phyloP scores from a whole-genome alignment of 2,329 filamentous ascomycete genomes.

The Albifimbria verrucaria region DNA sequence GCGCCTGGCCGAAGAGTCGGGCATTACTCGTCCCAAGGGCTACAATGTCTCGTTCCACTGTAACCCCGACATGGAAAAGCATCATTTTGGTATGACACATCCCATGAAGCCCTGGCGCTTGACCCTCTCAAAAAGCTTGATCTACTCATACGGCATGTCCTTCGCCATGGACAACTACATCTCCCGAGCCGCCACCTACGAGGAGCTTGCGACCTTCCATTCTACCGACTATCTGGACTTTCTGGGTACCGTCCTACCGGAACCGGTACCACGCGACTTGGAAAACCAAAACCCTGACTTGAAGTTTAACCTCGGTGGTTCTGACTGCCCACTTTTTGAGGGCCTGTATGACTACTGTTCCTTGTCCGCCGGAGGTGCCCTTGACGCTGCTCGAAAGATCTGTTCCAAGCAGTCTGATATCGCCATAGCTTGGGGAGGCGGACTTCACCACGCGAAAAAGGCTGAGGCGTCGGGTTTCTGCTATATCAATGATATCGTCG shows the following conservation, averaged over 20 bases:
- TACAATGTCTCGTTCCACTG: slow-evolving; percentile 94
- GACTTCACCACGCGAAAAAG: slow-evolving; percentile 94
- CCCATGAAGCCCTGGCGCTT: slow-evolving; percentile 99
- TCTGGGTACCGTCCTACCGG: slow-evolving; percentile 67
- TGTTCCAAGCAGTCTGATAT: slow-evolving; percentile 86
- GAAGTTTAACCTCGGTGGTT: slow-evolving; percentile 82
- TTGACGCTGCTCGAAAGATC: slow-evolving; percentile 88
- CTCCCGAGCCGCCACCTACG: slow-evolving; percentile 76
- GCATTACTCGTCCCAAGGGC: slow-evolving; percentile 75
- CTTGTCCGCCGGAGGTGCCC: slow-evolving; percentile 83
- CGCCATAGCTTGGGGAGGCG: slow-evolving; percentile 96
- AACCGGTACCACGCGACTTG: slow-evolving; percentile 60
- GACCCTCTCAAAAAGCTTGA: slow-evolving; percentile 90
- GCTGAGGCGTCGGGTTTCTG: slow-evolving; percentile 93
- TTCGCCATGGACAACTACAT: slow-evolving; percentile 95
- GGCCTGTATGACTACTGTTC: slow-evolving; percentile 94
- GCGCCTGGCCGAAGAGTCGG: slow-evolving; percentile 56
- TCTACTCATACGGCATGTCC: slow-evolving; percentile 93
- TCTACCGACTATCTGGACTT: slow-evolving; percentile 89
- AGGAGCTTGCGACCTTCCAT: slow-evolving; percentile 86
- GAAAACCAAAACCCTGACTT: slow-evolving; percentile 61
- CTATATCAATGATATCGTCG: slow-evolving; percentile 98
- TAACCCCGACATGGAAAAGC: slow-evolving; percentile 90
- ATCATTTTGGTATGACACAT: slow-evolving; percentile 95
- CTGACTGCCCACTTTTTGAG: slow-evolving; percentile 95